phyloP scores from a whole-genome alignment of 2,329 filamentous ascomycete species.

The Fusarium sp. region DNA sequence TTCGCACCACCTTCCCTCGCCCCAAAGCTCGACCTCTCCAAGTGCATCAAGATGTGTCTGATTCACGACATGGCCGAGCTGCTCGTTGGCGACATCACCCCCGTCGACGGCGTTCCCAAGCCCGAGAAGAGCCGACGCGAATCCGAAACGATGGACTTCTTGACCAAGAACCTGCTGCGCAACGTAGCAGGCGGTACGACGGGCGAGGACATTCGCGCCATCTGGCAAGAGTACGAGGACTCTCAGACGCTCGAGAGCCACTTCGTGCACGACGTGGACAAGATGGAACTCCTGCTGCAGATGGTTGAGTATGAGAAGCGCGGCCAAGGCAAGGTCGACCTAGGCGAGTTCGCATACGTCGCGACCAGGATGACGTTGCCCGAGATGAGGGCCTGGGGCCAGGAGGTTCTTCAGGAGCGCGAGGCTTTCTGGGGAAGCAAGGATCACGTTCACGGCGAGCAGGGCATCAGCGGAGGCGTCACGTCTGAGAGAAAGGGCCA shows the following conservation, averaged over 20 bases:
- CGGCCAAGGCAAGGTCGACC: slow-evolving; percentile 71
- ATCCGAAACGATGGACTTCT: slow-evolving; percentile 89
- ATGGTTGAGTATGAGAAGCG: slow-evolving; percentile 95
- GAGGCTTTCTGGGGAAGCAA: slow-evolving; percentile 73
- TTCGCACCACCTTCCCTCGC: slow-evolving; percentile 81
- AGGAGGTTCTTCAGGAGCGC: slow-evolving; percentile 78
- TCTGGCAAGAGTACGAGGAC: slow-evolving; percentile 98
- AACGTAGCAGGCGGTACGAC: slow-evolving; percentile 75
- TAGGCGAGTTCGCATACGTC: slow-evolving; percentile 89
- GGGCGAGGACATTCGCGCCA: slow-evolving; percentile 74
- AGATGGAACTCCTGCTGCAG: slow-evolving; percentile 93
- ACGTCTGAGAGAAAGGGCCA: slow-evolving; percentile 49
- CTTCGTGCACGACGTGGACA: slow-evolving; percentile 97
- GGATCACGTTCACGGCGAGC: slow-evolving; percentile 58
- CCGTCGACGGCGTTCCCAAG: slow-evolving; percentile 86
- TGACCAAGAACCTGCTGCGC: slow-evolving; percentile 76
- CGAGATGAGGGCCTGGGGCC: slow-evolving; percentile 83
- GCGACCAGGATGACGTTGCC: slow-evolving; percentile 74
- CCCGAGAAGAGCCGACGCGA: slow-evolving; percentile 89
- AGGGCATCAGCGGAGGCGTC: slow-evolving; percentile 52
- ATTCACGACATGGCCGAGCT: slow-evolving; percentile 98
- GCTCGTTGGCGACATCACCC: slow-evolving; percentile 95
- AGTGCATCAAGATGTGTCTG: slow-evolving; percentile 94
- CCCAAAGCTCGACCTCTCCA: slow-evolving; percentile 75
- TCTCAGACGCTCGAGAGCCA: slow-evolving; percentile 81